Evolutionary conservation across 2,329 filamentous ascomycete species (phyloP), one percentile per base, ranked within the genome.

Genomic region (Colletotrichum navitas): DNA sequence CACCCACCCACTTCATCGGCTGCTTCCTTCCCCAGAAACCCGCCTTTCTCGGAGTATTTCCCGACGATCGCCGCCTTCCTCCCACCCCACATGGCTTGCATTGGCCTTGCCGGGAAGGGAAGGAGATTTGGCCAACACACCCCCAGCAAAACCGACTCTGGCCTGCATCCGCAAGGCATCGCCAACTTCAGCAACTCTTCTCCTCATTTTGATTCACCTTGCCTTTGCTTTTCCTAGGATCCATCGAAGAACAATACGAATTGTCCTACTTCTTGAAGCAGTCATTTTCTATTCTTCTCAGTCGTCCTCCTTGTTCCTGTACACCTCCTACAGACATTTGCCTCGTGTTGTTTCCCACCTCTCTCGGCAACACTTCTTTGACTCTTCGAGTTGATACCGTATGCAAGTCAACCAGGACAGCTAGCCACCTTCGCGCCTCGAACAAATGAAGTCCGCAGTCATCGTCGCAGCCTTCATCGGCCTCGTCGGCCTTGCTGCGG

Each of bases 381-480:
- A 32, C 26, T 21, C 7, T 5, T 41, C 36, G 18, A 41, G 34
- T 34, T 43, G 21, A 12, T 45, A 29, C 26, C 18, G 39, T 11
- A 32, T 21, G 49, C 16, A 63, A 8, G 26, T 16, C 61, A 54
- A 43, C n/a, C 51, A 55, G 32, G 18, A 55, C 7, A 56, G 18
- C n/a, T 8, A n/a, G 36, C 29, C 55, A 62, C 24, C 29, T 21
- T 52, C 26, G 14, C 47, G 36, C 29, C 32, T n/a, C 8, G 26
- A 34, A 32, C 29, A 49, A 71, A 71, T 66, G 61, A 70, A 54
- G 36, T 24, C 56, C 34, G 18, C 34, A 32, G 36, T 41, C 10
- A 64, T 72, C 65, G 56, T 74, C 55, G 34, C 64, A 2, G 55
- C 66, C 11, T 64, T 73, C 60, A 18, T 62, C 39, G 41, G 74